These are phyloP conservation scores for Leccinum brunneo-olivaceum DNA, from an alignment of 1,284 basidiomycete genomes.

Conservation along the genomic window DNA sequence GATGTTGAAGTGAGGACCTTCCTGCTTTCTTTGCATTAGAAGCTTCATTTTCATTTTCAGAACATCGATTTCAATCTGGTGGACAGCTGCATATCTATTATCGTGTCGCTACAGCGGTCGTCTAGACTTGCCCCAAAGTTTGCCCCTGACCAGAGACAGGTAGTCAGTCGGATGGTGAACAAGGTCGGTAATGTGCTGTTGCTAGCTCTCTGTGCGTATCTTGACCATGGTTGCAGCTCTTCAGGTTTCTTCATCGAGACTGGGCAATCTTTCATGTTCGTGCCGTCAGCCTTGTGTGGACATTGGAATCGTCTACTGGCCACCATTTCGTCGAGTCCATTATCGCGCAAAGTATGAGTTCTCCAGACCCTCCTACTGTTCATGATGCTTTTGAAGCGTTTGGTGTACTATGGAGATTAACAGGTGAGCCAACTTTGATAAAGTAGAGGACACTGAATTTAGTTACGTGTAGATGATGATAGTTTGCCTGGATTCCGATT, in stretches of 20 bases:
- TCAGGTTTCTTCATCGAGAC: conserved; percentile 68
- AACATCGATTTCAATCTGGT: conserved; percentile 60
- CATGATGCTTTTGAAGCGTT: conserved; percentile 78
- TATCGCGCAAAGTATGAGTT: conserved; percentile 63
- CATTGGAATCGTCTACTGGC: conserved; percentile 59
- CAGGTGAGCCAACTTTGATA: conserved; percentile 46
- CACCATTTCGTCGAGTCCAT: conserved; percentile 71
- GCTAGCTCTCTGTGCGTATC: background rate
- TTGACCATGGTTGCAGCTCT: conserved; percentile 42
- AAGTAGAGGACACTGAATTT: conserved; percentile 4
- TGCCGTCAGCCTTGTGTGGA: conserved; percentile 84
- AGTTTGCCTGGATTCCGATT: conserved; percentile 75
- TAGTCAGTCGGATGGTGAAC: conserved; percentile 52
- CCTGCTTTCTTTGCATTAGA: background rate
- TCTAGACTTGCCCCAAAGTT: conserved; percentile 46
- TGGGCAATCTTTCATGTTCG: conserved; percentile 75
- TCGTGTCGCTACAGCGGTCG: conserved; percentile 51
- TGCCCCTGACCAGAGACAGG: conserved; percentile 46
- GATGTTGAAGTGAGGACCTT: conserved; percentile 43
- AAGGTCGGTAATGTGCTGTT: conserved; percentile 30
- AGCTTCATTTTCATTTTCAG: conserved; percentile 31
- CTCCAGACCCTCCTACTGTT: conserved; percentile 41
- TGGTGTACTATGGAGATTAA: conserved; percentile 87
- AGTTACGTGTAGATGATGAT: conserved; percentile 66
- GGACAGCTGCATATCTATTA: conserved; percentile 56